Evolutionary conservation across 1,284 basidiomycete species (phyloP).

Genomic region (Megacollybia platyphylla): DNA sequence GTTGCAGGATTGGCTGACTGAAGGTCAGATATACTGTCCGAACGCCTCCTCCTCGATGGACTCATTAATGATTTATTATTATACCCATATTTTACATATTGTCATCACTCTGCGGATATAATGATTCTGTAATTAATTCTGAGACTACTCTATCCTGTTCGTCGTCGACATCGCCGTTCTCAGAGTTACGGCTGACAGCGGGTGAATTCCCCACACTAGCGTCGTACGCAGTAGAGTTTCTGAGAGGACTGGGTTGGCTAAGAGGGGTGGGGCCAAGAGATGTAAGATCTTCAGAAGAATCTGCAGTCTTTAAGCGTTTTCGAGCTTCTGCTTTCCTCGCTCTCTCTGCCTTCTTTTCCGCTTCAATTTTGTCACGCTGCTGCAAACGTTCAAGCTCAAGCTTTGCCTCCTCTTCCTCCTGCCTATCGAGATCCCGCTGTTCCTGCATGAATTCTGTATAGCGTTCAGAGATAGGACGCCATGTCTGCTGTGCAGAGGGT

Average conservation of each 20-base stretch:
- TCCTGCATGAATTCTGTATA: conserved; percentile 71
- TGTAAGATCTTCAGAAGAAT: conserved; percentile 19
- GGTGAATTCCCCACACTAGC: background rate
- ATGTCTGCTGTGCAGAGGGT: conserved; percentile 29
- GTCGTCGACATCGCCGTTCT: conserved; percentile 14
- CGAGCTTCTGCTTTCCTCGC: conserved; percentile 38
- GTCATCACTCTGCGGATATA: background rate
- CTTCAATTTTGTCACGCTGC: conserved; percentile 29
- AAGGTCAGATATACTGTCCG: conserved; percentile 30
- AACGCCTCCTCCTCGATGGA: conserved; percentile 40
- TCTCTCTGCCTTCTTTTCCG: conserved; percentile 33
- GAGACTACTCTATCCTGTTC: conserved; percentile 2
- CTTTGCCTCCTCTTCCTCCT: conserved; percentile 54
- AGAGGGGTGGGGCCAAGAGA: conserved; percentile 8
- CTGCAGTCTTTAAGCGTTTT: conserved; percentile 28
- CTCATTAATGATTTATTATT: background rate
- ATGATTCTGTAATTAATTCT: background rate
- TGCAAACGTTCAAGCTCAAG: conserved; percentile 24
- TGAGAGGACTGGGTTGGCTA: conserved; percentile 26
- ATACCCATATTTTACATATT: background rate
- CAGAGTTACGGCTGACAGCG: conserved; percentile 24
- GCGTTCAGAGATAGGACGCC: conserved; percentile 69
- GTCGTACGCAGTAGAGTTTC: conserved; percentile 23
- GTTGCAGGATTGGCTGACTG: conserved; percentile 1
- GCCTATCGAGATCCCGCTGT: conserved; percentile 57